A percentile compares a stretch with the other conserved stretches of the same genome.
Evolutionary conservation across 2,329 filamentous ascomycete species (phyloP).

Genomic region (Aspergillus neoniger): DNA sequence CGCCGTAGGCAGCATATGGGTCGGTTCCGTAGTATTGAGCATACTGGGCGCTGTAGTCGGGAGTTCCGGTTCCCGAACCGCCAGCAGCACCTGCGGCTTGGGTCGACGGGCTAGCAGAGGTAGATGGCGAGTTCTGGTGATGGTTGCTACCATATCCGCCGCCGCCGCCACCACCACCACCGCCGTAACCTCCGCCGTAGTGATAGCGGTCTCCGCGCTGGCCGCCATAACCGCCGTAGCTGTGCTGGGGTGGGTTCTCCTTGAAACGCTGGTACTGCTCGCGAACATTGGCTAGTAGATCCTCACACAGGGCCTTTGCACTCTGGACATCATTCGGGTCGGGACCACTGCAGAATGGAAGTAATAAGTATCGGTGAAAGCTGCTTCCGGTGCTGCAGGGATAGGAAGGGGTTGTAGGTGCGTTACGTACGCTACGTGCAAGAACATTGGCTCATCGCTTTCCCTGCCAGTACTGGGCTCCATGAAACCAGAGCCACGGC

Average conservation of each 20-base stretch:
- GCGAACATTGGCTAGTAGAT: conserved; percentile 82
- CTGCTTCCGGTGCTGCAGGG: not conserved
- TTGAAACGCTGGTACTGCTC: conserved; percentile 92
- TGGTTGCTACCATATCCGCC: conserved; percentile 38
- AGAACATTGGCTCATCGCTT: conserved; percentile 94
- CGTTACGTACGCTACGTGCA: conserved; percentile 78
- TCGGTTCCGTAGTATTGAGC: conserved; percentile 78
- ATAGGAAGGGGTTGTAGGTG: not conserved
- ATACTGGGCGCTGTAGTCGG: conserved; percentile 79
- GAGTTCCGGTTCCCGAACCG: conserved; percentile 29
- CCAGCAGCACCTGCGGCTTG: conserved; percentile 41
- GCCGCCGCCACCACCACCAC: conserved; percentile 35
- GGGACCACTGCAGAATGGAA: conserved; percentile 64
- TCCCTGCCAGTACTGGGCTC: conserved; percentile 85
- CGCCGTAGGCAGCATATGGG: conserved; percentile 88
- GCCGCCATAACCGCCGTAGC: conserved; percentile 53
- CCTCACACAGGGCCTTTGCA: conserved; percentile 85
- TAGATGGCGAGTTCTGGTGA: conserved; percentile 44
- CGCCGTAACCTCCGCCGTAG: conserved; percentile 44
- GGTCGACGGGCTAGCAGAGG: conserved; percentile 48
- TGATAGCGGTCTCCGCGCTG: conserved; percentile 53
- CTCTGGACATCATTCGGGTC: conserved; percentile 82
- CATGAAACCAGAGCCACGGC: conserved; percentile 89
- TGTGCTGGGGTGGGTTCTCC: conserved; percentile 69
- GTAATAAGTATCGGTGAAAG: too few species aligned